Evolutionary conservation across 2,329 filamentous ascomycete genomes (phyloP).

Genomic region (Pseudonectria foliicola): DNA sequence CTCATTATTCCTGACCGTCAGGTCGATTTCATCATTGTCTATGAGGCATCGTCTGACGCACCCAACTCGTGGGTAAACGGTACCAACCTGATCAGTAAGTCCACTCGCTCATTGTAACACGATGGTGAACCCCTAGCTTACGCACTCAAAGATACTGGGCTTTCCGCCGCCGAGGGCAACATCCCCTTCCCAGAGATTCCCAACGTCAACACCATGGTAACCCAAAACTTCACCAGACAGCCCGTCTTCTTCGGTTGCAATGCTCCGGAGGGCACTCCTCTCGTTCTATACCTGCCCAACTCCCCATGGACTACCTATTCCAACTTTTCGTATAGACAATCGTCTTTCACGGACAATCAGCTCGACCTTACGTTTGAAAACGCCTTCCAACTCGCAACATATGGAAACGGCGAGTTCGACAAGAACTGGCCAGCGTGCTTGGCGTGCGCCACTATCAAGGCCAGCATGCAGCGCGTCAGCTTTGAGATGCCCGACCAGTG

Average conservation of each 20-base stretch:
- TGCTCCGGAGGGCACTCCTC: conserved; percentile 12
- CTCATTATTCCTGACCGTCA: conserved; percentile 21
- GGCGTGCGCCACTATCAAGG: conserved; percentile 68
- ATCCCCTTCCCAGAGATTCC: conserved; percentile 23
- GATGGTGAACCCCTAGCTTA: neutral
- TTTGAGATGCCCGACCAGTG: conserved; percentile 16
- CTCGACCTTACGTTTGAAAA: conserved; percentile 39
- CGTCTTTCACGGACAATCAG: conserved; percentile 18
- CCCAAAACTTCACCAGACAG: conserved; percentile 17
- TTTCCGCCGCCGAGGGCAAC: conserved; percentile 15
- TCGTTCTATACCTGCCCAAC: conserved; percentile 24
- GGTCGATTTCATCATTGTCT: conserved; percentile 25
- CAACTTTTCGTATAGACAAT: conserved; percentile 19
- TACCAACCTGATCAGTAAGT: conserved; percentile 19
- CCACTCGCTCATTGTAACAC: too few relatives aligned
- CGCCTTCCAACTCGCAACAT: conserved; percentile 71
- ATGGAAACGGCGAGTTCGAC: conserved; percentile 68
- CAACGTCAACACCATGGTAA: conserved; percentile 19
- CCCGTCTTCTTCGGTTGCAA: conserved; percentile 24
- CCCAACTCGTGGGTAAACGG: conserved; percentile 21
- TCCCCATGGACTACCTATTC: conserved; percentile 22
- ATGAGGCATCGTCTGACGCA: conserved; percentile 23
- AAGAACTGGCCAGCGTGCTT: conserved; percentile 67
- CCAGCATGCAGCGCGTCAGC: conserved; percentile 46
- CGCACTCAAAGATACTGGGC: conserved; percentile 8